Evolutionary conservation across 129 eudicot genomes (phyloP).

Genomic region (Smallanthus sonchifolius): DNA sequence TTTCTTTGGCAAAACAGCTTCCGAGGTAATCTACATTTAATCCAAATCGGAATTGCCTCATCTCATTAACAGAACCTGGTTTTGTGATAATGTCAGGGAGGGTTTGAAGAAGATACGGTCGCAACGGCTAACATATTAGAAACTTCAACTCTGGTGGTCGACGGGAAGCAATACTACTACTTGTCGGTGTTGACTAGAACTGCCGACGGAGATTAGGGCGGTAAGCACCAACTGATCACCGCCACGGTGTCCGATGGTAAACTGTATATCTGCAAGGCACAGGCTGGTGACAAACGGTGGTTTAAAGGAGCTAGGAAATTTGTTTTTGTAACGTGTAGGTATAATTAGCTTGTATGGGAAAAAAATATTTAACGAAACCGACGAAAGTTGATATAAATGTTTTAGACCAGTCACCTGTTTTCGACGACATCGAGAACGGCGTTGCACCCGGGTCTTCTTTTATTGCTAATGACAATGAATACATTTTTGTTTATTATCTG

Average conservation of each 20-base stretch:
- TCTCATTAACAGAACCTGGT: background rate
- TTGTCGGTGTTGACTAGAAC: slow-evolving; percentile 77
- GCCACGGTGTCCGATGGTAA: slow-evolving; percentile 57
- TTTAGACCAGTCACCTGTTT: too few species aligned
- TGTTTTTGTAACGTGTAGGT: too few species aligned
- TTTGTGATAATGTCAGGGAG: slow-evolving; percentile 50
- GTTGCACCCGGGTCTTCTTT: too few species aligned
- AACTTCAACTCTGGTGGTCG: slow-evolving; percentile 47
- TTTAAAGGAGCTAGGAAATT: slow-evolving; percentile 74
- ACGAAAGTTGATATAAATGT: too few species aligned
- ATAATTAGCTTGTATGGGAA: too few species aligned
- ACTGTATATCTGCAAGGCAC: slow-evolving; percentile 77
- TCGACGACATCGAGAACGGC: too few species aligned
- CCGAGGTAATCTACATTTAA: slow-evolving; percentile 49
- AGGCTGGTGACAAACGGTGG: slow-evolving; percentile 90
- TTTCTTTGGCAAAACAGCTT: slow-evolving; percentile 74
- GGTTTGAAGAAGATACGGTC: slow-evolving; percentile 69
- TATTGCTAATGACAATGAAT: too few species aligned
- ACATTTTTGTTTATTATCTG: too few species aligned
- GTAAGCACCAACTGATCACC: slow-evolving; percentile 71
- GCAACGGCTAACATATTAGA: slow-evolving; percentile 86
- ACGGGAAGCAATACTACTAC: slow-evolving; percentile 57
- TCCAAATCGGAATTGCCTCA: background rate
- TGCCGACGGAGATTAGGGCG: slow-evolving; percentile 88
- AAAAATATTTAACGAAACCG: too few species aligned